Evolutionary conservation across 768 basidiomycete genomes (phyloP), one percentile per base, ranked within the genome.

Genomic region (Tulasnella sp.): DNA sequence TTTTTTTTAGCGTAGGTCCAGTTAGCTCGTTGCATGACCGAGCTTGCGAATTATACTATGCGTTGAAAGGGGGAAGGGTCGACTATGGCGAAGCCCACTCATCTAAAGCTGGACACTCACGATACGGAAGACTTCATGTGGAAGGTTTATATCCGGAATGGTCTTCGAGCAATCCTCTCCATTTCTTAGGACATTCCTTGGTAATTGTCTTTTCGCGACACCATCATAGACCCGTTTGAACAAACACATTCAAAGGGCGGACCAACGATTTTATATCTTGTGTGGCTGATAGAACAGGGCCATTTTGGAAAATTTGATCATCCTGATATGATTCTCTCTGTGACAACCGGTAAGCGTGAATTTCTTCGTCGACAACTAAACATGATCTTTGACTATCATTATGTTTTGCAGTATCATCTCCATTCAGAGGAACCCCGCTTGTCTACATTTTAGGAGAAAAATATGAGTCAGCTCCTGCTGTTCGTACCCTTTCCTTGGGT

Each of bases 11-110:
- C 42, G 67, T 72, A 4, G 74, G 74, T 1, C 71, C 73, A 24
- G 71, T 72, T 31, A 73, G 73, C 59, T 74, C 72, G 1, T 54
- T 76, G 40, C 73, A 75, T 49, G 74, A 76, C 56, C 58, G 74
- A 35, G 74, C 73, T 12, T 75, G 74, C 58, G 73, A 75, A 56
- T 59, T 73, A 8, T 75, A 67, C 60, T 73, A 72, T 56, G 61
- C 65, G 5, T 55, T 76, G 9, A 53, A 62, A 20, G 75, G 75
- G 5, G 73, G 73, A 3, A 70, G 61, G 49, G 71, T 75, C 9
- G 73, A 75, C 56, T 75, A 76, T 52, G 73, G 73, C 3, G 64
- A 58, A 20, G 61, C 64, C 29, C 74, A 75, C 54, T 62, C 70
- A n/a, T 45, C 37, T n/a, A 47, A 48, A 15, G 63, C 70, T 53